phyloP scores from a whole-genome alignment of 2,329 filamentous ascomycete genomes.

The Penicillium sp. region DNA sequence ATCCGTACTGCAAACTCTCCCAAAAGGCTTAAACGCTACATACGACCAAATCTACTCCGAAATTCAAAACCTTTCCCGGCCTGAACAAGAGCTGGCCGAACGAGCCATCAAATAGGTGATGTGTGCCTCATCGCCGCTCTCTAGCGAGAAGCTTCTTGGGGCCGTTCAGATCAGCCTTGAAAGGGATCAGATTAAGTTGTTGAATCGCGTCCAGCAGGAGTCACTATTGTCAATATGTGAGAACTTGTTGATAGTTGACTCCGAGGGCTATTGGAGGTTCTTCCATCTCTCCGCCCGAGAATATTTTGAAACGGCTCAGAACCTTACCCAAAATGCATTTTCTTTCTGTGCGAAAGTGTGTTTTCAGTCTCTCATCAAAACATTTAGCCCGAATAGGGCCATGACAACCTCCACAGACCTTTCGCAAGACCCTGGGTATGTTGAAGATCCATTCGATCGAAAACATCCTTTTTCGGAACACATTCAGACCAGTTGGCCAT shows the following conservation, averaged over 20 bases:
- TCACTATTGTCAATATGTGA: constrained; percentile 21
- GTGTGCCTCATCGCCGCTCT: constrained; percentile 14
- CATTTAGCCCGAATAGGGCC: neutral
- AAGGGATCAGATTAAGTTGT: neutral
- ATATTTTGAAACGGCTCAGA: constrained; percentile 17
- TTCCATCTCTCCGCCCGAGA: constrained; percentile 24
- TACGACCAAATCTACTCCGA: constrained; percentile 19
- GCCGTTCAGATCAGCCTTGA: constrained; percentile 19
- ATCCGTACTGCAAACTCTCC: constrained; percentile 21
- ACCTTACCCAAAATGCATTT: neutral
- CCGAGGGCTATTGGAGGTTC: constrained; percentile 22
- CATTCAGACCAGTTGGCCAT: neutral
- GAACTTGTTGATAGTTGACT: constrained; percentile 22
- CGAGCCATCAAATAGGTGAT: constrained; percentile 23
- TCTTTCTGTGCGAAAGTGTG: neutral
- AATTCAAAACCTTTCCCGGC: constrained; percentile 14
- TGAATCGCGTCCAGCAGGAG: constrained; percentile 11
- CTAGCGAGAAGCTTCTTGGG: constrained; percentile 6
- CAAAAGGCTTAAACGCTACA: constrained; percentile 18
- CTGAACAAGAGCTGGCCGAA: constrained; percentile 13
- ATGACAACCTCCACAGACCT: neutral
- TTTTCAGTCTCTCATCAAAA: neutral
- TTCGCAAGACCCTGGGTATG: neutral
- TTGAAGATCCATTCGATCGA: neutral
- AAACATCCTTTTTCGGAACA: neutral